These are phyloP conservation scores for Tubosaeta sp. DNA, from an alignment of 768 basidiomycete genomes.

Conservation along the genomic window DNA sequence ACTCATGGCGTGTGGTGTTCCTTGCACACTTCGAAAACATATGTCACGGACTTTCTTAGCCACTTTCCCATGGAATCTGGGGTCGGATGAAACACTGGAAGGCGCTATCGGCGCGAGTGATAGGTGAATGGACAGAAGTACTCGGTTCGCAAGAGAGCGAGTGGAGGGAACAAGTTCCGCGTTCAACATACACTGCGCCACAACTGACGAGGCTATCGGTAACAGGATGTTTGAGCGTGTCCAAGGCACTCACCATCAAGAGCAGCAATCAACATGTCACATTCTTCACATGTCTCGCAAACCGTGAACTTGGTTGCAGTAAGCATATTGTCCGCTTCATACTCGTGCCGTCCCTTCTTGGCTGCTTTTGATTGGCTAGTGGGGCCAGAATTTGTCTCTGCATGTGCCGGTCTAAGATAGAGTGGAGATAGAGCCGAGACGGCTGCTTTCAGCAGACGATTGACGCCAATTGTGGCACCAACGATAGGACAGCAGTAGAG, in stretches of 20 bases:
- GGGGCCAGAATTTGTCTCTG: conserved; percentile 19
- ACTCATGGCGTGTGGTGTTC: conserved; percentile 56
- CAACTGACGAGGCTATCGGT: conserved; percentile 38
- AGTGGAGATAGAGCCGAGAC: conserved; percentile 47
- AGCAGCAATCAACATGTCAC: conserved; percentile 47
- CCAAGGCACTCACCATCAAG: conserved; percentile 49
- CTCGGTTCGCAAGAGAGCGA: conserved; percentile 55
- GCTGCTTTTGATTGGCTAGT: conserved; percentile 43
- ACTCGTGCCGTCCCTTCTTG: conserved; percentile 66
- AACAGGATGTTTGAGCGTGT: neutral
- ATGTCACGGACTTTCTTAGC: conserved; percentile 43
- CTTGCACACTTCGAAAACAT: conserved; percentile 47
- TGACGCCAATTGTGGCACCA: conserved; percentile 45
- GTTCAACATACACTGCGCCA: conserved; percentile 45
- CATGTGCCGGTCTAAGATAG: conserved; percentile 38
- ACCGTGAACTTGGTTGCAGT: conserved; percentile 42
- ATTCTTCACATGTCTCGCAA: conserved; percentile 49
- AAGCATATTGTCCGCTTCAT: conserved; percentile 75
- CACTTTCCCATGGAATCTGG: conserved; percentile 43
- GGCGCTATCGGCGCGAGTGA: conserved; percentile 53
- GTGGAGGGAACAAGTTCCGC: conserved; percentile 48
- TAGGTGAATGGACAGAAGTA: conserved; percentile 56
- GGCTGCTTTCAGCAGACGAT: conserved; percentile 52
- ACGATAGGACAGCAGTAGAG: conserved; percentile 42
- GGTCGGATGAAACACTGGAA: conserved; percentile 51